Base-by-base conservation (phyloP, 2,329 filamentous ascomycete species). In the Colletotrichum liaoningense region DNA sequence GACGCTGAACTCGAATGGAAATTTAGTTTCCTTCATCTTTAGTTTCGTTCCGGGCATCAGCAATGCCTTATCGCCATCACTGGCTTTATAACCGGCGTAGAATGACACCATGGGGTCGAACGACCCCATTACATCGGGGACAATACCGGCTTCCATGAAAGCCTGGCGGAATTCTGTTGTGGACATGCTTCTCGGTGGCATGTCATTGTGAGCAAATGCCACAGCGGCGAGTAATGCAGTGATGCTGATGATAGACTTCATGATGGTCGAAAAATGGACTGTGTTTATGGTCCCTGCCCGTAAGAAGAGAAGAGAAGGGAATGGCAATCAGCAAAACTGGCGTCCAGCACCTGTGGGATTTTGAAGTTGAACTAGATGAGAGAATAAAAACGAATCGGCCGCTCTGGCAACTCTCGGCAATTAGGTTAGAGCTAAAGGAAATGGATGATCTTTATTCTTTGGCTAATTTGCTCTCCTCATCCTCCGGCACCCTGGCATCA, bases 1-100 rank as follows among this genome's bases (percentile, higher is more conserved):
- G 26, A 79, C 79, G 38, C 72, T 77, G 70, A 79, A 79, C 59
- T 80, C 79, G 52, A 79, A 73, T 0, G 79, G 79, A 4, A 73
- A 46, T n/a, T 38, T 58, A 16, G 71, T 75, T 67, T 79, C 78
- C 60, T 71, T 66, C 26, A 76, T 59, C 14, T 73, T 78, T 12
- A 80, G 69, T 30, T 69, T 75, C 0, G 75, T 65, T 3, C 78
- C 77, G 0, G 79, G 79, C 11, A 77, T 70, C 9, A 80, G 35
- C 2, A 79, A 75, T 24, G 75, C 75, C 16, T 72, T 75, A 22
- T 77, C 74, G 8, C 76, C 76, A 19, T 77, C 76, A 12, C 58
- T 65, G 5, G 74, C 69, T 33, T 66, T 68, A 65, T 79, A 79
- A 5, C 71, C 72, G 3, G 74, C 74, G 55, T 80, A 80, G 58